Base-by-base conservation (phyloP, 352 stramenopile species). In the Pythium biforme region DNA sequence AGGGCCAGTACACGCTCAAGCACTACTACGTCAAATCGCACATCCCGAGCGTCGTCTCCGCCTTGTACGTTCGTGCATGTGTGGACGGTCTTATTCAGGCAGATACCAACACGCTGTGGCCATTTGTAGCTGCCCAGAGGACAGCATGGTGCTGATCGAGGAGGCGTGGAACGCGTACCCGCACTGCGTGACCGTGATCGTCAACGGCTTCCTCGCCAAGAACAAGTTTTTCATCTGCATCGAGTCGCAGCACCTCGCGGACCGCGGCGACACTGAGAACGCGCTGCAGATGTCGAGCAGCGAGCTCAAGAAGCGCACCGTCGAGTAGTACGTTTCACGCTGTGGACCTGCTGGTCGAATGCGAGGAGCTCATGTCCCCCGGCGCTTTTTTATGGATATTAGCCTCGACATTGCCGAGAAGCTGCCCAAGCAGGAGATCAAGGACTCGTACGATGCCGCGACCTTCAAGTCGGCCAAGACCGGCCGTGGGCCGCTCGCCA, bases 191-290 rank as follows among this genome's bases (percentile, higher is more conserved):
- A 95, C 86, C 46, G 81, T 95, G 56, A 92, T 95, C 61, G 79
- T 80, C 26, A 94, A 92, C 55, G 85, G 85, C 27, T 95, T 92
- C 69, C 56, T 95, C 39, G 72, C 83, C 19, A 93, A 95, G 69
- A 79, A 91, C 67, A 92, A 92, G 75, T 94, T 94, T 55, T 92
- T 86, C 72, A 94, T 94, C 54, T 88, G 65, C 52, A 94, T 94
- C 50, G 85, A 94, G 59, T 92, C 85, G 25, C 63, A 87, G 60
- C 85, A 94, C 67, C 60, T 89, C 43, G 62, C 83, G 5, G 85
- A 89, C 66, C 53, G 57, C 15, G 77, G 79, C 19, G 69, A 86
- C 46, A 77, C 73, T 27, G 85, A 89, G 37, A 95, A 95, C 55
- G 82, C 77, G 20, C 59, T 94, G 14, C 60, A 61, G 25, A 79